phyloP scores from a whole-genome alignment of 805 yeast species.

The Saturnispora ahearnii region DNA sequence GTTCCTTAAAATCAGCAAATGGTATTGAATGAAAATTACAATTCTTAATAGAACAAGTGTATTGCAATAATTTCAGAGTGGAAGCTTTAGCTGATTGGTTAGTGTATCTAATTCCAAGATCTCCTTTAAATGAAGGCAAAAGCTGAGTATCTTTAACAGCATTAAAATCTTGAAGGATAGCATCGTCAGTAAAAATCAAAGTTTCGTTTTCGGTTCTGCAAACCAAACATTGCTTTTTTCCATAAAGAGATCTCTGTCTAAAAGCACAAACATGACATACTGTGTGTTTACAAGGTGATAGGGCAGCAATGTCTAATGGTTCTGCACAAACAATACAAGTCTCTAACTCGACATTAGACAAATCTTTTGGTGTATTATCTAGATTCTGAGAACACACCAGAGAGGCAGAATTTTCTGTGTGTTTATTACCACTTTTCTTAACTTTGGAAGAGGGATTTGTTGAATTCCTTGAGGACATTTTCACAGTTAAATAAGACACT shows the following conservation, averaged over 20 bases:
- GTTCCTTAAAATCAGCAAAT: conserved; percentile 43
- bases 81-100: conserved; percentile 36
- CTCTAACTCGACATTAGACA: conserved; percentile 7
- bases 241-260: conserved; percentile 73
- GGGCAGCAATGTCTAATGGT: conserved; percentile 48
- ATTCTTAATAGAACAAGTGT: conserved; percentile 41
- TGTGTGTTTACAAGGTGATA: conserved; percentile 76
- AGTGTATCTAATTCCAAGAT: conserved; percentile 53
- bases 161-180: conserved; percentile 31
- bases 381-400: not conserved
- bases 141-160: conserved; percentile 8
- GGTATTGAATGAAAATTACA: conserved; percentile 17
- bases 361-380: not conserved
- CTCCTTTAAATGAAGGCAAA: conserved; percentile 26
- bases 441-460: not conserved
- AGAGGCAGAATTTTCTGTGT: not conserved
- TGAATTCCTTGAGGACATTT: not conserved
- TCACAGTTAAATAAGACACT: not conserved
- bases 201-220: conserved; percentile 66
- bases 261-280: conserved; percentile 79
- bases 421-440: not conserved
- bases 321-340: conserved; percentile 83
- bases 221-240: conserved; percentile 65
- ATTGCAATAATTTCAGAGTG: conserved; percentile 44
- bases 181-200: conserved; percentile 49